A percentile compares a stretch with the other conserved stretches of the same genome.
Conservation (phyloP, 768 basidiomycete species). For the Solioccasus polychromus region DNA sequence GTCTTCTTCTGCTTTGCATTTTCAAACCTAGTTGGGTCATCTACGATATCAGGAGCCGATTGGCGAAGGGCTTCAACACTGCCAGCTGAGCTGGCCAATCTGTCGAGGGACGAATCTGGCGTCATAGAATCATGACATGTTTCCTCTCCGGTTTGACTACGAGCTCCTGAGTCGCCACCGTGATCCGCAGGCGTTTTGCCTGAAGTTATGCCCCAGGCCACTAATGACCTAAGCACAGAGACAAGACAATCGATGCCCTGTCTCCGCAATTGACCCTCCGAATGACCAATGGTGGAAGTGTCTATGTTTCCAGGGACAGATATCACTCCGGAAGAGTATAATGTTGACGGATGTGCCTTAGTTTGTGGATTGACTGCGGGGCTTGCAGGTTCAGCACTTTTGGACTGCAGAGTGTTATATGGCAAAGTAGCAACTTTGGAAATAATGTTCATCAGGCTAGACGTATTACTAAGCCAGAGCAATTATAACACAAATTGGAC, state of each 20-base stretch:
- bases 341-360: constrained; percentile 33
- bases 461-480: constrained; percentile 5
- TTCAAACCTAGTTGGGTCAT: constrained; percentile 92
- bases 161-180: constrained; percentile 38
- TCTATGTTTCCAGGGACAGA: constrained; percentile 67
- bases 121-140: constrained; percentile 46
- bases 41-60: constrained; percentile 74
- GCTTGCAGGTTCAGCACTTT: constrained; percentile 55
- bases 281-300: constrained; percentile 61
- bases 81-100: constrained; percentile 42
- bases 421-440: constrained; percentile 81
- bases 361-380: constrained; percentile 52
- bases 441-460: constrained; percentile 89
- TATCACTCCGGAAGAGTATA: constrained; percentile 64
- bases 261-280: constrained; percentile 80
- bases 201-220: constrained; percentile 79
- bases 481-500: constrained; percentile 22
- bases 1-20: constrained; percentile 97
- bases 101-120: constrained; percentile 57
- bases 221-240: constrained; percentile 82
- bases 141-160: constrained; percentile 55
- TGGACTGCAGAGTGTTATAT: constrained; percentile 45
- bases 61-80: constrained; percentile 60
- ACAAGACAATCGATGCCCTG: constrained; percentile 96
- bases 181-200: constrained; percentile 33